phyloP scores from a whole-genome alignment of 164 flowering plant species.

The Pachysandra terminalis region DNA sequence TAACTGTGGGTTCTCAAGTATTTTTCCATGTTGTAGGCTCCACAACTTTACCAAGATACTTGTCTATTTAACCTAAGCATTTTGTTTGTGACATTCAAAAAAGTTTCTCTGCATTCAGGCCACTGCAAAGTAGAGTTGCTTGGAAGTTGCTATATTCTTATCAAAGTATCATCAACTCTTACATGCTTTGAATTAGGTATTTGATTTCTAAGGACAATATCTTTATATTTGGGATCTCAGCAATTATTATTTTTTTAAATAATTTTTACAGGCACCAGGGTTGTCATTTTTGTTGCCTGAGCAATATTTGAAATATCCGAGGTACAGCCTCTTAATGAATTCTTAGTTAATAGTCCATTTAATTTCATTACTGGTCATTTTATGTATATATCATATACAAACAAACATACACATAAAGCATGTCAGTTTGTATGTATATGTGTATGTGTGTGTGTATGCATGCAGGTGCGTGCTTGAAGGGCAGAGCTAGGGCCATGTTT shows the following conservation, averaged over 20 bases:
- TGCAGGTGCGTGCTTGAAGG: neutral
- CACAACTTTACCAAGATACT: neutral
- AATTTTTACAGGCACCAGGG: constrained; percentile 99
- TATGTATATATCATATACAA: neutral
- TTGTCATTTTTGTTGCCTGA: constrained; percentile 83
- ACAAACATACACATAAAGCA: neutral
- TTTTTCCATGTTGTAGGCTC: neutral
- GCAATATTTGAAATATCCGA: constrained; percentile 78
- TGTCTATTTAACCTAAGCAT: neutral
- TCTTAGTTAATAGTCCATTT: neutral
- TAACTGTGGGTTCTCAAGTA: constrained; percentile 15
- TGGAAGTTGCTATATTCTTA: constrained; percentile 1
- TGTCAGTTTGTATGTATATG: neutral
- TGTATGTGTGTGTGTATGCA: neutral
- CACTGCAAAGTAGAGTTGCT: neutral
- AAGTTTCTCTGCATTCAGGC: neutral
- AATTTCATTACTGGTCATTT: neutral
- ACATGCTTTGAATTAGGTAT: neutral
- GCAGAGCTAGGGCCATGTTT: neutral
- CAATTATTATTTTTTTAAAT: constrained; percentile 15
- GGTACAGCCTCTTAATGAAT: constrained; percentile 36
- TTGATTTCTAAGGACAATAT: constrained; percentile 7
- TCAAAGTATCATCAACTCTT: neutral
- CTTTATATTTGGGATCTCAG: constrained; percentile 13
- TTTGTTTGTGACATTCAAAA: neutral